Conservation (phyloP, 352 stramenopile species). For the Halophytophthora polymorphica region DNA sequence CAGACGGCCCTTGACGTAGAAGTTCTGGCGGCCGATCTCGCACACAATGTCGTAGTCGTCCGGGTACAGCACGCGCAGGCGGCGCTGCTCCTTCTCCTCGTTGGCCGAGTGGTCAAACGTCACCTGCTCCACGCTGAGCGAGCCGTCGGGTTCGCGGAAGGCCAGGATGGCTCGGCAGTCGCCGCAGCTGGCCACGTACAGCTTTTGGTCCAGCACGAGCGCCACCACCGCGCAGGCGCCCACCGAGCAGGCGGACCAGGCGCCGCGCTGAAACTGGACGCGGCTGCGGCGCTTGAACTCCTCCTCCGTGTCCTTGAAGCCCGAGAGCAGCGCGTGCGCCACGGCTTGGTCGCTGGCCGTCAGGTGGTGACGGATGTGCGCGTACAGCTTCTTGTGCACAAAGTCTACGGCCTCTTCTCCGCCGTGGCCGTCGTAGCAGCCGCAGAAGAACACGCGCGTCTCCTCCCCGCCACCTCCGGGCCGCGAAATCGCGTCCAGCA, state of each 20-base stretch:
- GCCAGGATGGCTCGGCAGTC: conserved; percentile 70
- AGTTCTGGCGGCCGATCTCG: conserved; percentile 63
- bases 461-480: conserved; percentile 9
- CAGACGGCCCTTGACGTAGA: conserved; percentile 68
- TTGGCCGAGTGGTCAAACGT: conserved; percentile 68
- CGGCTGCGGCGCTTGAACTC: conserved; percentile 57
- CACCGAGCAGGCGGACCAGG: conserved; percentile 60
- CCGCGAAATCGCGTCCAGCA: conserved; percentile 34
- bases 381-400: conserved; percentile 62
- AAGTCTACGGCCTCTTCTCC: conserved; percentile 63
- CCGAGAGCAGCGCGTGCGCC: conserved; percentile 45
- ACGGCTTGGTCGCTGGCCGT: conserved; percentile 23
- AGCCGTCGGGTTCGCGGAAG: conserved; percentile 45
- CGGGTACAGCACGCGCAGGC: conserved; percentile 50
- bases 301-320: conserved; percentile 58
- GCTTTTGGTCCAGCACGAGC: conserved; percentile 45
- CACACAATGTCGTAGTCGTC: conserved; percentile 70
- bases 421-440: conserved; percentile 69
- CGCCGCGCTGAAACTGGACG: conserved; percentile 45
- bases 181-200: conserved; percentile 63
- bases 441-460: conserved; percentile 57
- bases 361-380: conserved; percentile 48
- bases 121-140: conserved; percentile 59
- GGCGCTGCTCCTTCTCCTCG: conserved; percentile 52
- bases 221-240: conserved; percentile 62